Evolutionary conservation across 139 green algal genomes (phyloP), one percentile per base, ranked within the genome.

Genomic region (Mesotaenium endlicherianum): DNA sequence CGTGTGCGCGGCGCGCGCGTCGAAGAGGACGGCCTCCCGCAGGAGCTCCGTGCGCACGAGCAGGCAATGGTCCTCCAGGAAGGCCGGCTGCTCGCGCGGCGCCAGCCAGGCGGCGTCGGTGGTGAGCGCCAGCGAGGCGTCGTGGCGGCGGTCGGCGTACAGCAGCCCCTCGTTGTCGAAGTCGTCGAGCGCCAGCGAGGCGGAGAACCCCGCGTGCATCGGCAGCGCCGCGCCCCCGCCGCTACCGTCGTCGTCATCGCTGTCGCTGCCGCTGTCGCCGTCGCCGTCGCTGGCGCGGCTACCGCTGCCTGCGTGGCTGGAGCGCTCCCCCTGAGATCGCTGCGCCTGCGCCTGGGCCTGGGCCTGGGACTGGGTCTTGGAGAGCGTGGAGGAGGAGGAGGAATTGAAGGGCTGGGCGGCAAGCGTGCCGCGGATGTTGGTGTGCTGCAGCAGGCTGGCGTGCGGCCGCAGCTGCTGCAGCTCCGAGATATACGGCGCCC

Each of bases 161-260:
- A 80, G 71, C 49, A 60, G 64, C 6, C 71, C 71, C 30, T 80
- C 71, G 71, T 80, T 80, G 49, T 36, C 64, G 0, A 70, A 80
- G 49, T 80, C 71, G 34, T 80, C 71, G 0, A 80, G 31, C 6
- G 42, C 36, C 71, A 80, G 40, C 1, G 64, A 34, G 0, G 47
- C 30, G 8, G 31, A 30, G 8, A 72, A 80, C n/a, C 31, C 36
- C 0, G 49, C 71, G 49, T 80, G 71, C 47, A 40, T 16, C 0
- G 16, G 71, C 47, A 80, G 64, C n/a, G n/a, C 42, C 71, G 41
- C 60, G 14, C 17, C 16, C 57, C 36, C 57, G 31, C 16, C 60
- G 31, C 42, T 72, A 38, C 60, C 41, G n/a, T 30, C 57, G 34
- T 39, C 4, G n/a, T 68, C 57, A n/a, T 30, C 36, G 57, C 57